Evolutionary conservation across 108 stramenopile species (phyloP).

Genomic region (Skeletonema grethae): DNA sequence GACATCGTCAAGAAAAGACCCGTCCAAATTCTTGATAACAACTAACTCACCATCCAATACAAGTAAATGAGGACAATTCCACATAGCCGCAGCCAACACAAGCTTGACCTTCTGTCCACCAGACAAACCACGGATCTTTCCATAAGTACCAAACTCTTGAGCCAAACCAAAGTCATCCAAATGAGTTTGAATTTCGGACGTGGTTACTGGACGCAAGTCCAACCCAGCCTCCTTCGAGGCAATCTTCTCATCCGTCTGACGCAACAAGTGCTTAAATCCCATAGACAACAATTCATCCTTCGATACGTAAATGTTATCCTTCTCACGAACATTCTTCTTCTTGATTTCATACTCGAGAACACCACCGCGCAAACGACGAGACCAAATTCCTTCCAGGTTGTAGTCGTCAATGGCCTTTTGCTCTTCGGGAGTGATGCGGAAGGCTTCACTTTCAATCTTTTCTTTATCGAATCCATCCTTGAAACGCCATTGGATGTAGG

Average conservation of each 20-base stretch:
- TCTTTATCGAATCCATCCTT: conserved; percentile 91
- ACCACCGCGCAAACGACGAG: conserved; percentile 88
- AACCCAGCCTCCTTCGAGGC: conserved; percentile 93
- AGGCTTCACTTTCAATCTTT: conserved; percentile 85
- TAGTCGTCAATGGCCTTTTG: conserved; percentile 89
- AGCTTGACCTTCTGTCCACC: conserved; percentile 99
- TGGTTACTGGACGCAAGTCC: conserved; percentile 90
- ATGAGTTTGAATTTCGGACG: conserved; percentile 93
- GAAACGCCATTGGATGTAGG: conserved; percentile 98
- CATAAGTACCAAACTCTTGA: conserved; percentile 97
- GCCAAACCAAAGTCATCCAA: conserved; percentile 95
- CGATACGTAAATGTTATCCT: conserved; percentile 90
- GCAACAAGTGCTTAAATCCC: conserved; percentile 88
- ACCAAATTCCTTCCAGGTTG: conserved; percentile 93
- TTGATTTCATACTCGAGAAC: conserved; percentile 94
- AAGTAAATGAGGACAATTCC: conserved; percentile 96
- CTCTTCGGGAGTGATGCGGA: conserved; percentile 91
- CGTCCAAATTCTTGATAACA: too few species aligned
- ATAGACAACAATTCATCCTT: conserved; percentile 83
- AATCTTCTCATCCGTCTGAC: conserved; percentile 94
- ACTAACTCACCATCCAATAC: conserved; percentile 67
- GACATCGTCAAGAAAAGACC: background rate
- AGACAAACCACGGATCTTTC: conserved; percentile 93
- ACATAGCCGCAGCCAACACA: conserved; percentile 97
- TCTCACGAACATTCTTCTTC: conserved; percentile 86